These are phyloP conservation scores for Nannizziopsis barbatae DNA, from an alignment of 2,329 filamentous ascomycete species.

Conservation along the genomic window DNA sequence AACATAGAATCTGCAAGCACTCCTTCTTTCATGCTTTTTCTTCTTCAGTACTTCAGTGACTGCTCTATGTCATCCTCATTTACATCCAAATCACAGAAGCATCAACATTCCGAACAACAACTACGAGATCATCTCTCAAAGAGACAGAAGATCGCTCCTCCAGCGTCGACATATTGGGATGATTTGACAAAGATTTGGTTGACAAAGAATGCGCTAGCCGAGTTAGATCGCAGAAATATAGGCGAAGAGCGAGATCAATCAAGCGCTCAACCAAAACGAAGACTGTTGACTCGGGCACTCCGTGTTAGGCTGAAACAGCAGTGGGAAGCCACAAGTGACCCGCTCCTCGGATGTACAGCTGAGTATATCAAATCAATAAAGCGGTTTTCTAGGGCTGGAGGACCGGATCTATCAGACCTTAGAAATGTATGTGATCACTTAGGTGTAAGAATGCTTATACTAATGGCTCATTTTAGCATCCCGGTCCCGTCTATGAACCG, in stretches of 20 bases:
- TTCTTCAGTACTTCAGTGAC: too few relatives aligned
- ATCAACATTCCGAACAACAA: background rate
- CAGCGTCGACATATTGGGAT: slow-evolving; percentile 17
- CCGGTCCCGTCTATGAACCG: too few relatives aligned
- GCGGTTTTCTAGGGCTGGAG: slow-evolving; percentile 11
- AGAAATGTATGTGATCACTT: slow-evolving; percentile 12
- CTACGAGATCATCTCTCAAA: slow-evolving; percentile 8
- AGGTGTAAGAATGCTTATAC: background rate
- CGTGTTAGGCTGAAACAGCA: too few relatives aligned
- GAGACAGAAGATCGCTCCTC: slow-evolving; percentile 8
- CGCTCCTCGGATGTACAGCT: background rate
- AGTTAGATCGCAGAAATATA: slow-evolving; percentile 20
- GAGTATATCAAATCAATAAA: slow-evolving; percentile 4
- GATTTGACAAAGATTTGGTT: slow-evolving; percentile 20
- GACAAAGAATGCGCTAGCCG: slow-evolving; percentile 16
- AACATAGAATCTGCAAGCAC: too few relatives aligned
- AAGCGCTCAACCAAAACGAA: too few relatives aligned
- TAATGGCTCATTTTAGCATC: background rate
- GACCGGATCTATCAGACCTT: slow-evolving; percentile 13
- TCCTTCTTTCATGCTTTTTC: too few relatives aligned
- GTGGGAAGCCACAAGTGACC: too few relatives aligned
- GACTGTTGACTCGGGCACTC: too few relatives aligned
- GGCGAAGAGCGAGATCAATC: too few relatives aligned
- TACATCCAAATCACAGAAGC: too few relatives aligned
- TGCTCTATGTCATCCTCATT: too few relatives aligned